Percentiles rank a stretch among this genome's conserved stretches.
These are phyloP conservation scores for Cladorrhinum sp. DNA, from an alignment of 2,329 filamentous ascomycete species.

Conservation along the genomic window DNA sequence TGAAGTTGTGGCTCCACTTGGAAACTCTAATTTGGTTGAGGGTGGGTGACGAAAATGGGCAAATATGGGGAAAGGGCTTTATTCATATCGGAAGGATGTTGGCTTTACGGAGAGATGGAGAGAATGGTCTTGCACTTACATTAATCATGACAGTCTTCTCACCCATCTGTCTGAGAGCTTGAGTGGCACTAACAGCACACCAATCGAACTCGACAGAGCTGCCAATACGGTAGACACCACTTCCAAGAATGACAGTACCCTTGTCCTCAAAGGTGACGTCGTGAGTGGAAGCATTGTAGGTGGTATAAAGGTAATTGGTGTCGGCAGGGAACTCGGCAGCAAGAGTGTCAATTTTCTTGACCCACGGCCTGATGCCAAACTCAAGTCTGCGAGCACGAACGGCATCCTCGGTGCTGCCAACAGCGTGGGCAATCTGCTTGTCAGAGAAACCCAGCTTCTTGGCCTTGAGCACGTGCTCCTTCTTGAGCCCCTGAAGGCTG, in stretches of 20 bases:
- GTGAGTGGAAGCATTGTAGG: conserved; percentile 92
- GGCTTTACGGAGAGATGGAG: background rate
- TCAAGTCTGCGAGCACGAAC: conserved; percentile 80
- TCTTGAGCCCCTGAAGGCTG: conserved; percentile 78
- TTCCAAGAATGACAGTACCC: conserved; percentile 83
- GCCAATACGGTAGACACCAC: conserved; percentile 95
- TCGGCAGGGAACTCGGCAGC: conserved; percentile 94
- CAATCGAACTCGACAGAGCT: conserved; percentile 98
- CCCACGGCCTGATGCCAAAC: conserved; percentile 90
- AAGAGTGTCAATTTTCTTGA: conserved; percentile 97
- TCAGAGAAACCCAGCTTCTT: conserved; percentile 99
- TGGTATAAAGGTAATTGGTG: conserved; percentile 96
- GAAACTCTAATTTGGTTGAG: too few species aligned
- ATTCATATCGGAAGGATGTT: background rate
- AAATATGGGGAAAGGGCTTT: too few species aligned
- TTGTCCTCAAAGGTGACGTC: conserved; percentile 94
- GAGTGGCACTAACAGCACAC: conserved; percentile 89
- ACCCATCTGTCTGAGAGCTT: conserved; percentile 78
- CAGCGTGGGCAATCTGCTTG: conserved; percentile 84
- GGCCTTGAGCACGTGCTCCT: conserved; percentile 82
- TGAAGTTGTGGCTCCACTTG: too few species aligned
- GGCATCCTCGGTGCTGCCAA: conserved; percentile 82
- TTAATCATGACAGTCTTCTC: conserved; percentile 99
- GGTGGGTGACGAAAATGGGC: too few species aligned
- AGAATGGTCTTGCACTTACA: conserved; percentile 40